Base-by-base conservation (phyloP, 257 asterid species). In the Solanum tarapatanum region DNA sequence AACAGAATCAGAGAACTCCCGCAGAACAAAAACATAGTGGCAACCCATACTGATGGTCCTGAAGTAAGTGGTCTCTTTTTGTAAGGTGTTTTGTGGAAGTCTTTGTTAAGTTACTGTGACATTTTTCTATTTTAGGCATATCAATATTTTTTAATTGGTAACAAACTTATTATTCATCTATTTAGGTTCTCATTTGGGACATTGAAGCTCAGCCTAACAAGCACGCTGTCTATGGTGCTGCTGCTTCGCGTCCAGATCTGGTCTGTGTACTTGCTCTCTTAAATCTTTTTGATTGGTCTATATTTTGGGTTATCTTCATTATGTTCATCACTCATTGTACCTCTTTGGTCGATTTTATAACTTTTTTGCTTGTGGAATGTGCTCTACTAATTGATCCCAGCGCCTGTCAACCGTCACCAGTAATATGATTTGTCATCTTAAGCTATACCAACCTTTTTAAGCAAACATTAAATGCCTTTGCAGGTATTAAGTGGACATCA, bases 1-100 rank as follows among this genome's bases (percentile, higher is more conserved):
- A 97, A 97, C 92, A 92, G 99, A 87, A 97, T 97, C 92, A 95
- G 99, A 91, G 99, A 97, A 89, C 93, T 97, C 90, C 98, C 99
- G 3, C 98, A 92, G 89, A 95, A 97, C 86, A 96, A 97, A 88
- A 97, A 96, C 89, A 95, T 96, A 86, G 90, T 96, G 75, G 99
- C 98, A 8, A 96, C 99, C 5, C 99, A 96, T 89, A 95, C 99
- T 13, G 99, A 96, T 89, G 91, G 98, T 86, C 98, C 99, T 90
- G 98, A 96, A 90, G 99, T 95, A 93, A 90, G 97, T 88, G 84
- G 64, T 28, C n/a, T 79, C 84, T 79, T 36, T 76, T 39, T 37
- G 58, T 28, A 80, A 80, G 69, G 41, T 45, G 85, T 80, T 80
- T 30, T 26, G 16, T 80, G 69, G 62, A 30, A 45, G 17, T 24